These are phyloP conservation scores for Aspergillus proliferans DNA, from an alignment of 2,329 filamentous ascomycete species.

Conservation along the genomic window DNA sequence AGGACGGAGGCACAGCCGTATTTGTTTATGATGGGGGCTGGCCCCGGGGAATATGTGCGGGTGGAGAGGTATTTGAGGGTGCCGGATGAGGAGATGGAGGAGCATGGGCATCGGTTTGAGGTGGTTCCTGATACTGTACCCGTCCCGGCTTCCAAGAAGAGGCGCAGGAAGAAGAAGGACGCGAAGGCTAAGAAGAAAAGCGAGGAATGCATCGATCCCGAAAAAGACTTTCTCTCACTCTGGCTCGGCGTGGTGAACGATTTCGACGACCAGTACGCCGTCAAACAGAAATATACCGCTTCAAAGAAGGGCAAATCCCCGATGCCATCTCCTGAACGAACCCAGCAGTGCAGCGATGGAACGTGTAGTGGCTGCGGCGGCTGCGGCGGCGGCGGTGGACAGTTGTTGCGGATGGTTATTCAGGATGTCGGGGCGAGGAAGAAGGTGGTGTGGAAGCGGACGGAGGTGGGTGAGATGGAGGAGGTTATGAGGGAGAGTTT, in stretches of 20 bases:
- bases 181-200: neutral
- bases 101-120: neutral
- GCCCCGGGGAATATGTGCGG: conserved; percentile 9
- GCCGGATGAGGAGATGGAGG: neutral
- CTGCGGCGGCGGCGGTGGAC: too few relatives aligned
- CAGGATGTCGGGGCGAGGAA: neutral
- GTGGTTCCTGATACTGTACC: too few relatives aligned
- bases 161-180: neutral
- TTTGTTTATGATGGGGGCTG: conserved; percentile 13
- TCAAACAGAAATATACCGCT: neutral
- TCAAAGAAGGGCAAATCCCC: neutral
- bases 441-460: neutral
- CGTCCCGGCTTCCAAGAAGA: neutral
- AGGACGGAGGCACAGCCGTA: conserved; percentile 1
- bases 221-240: conserved; percentile 7
- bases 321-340: too few relatives aligned
- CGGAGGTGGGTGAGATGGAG: too few relatives aligned
- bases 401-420: neutral
- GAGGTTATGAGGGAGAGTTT: too few relatives aligned
- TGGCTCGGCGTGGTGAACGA: neutral
- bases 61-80: conserved; percentile 5
- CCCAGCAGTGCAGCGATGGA: too few relatives aligned
- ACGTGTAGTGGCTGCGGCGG: too few relatives aligned
- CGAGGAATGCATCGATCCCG: conserved; percentile 4
- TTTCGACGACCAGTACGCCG: conserved; percentile 3